Evolutionary conservation across 75 land plant species (phyloP).

Genomic region (Selaginella tamariscina): DNA sequence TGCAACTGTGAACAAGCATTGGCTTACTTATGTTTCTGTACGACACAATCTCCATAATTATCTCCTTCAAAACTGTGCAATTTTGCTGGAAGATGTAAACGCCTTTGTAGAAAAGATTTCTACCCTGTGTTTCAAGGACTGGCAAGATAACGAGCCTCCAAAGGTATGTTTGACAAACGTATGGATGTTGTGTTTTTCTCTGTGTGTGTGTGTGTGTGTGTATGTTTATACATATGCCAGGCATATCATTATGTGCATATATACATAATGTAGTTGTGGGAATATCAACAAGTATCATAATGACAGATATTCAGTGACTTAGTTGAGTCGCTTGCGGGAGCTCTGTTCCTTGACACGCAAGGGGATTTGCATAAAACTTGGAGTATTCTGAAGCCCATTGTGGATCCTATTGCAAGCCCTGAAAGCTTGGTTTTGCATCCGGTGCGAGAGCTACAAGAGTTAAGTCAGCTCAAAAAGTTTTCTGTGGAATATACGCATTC

Average conservation of each 20-base stretch:
- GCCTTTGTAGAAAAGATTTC: constrained; percentile 31
- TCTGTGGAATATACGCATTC: constrained; percentile 11
- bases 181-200: background rate
- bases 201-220: background rate
- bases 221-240: too few species aligned
- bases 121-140: constrained; percentile 22
- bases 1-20: constrained; percentile 53
- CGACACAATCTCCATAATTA: constrained; percentile 35
- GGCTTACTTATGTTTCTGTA: constrained; percentile 68
- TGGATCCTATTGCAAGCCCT: constrained; percentile 41
- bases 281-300: background rate
- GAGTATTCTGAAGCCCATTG: constrained; percentile 43
- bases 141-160: constrained; percentile 38
- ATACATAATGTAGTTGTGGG: background rate
- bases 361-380: constrained; percentile 49
- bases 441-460: constrained; percentile 60
- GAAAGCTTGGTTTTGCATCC: constrained; percentile 47
- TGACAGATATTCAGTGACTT: constrained; percentile 83
- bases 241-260: background rate
- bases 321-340: constrained; percentile 79
- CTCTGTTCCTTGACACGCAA: constrained; percentile 65
- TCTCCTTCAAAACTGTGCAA: constrained; percentile 32
- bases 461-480: constrained; percentile 47
- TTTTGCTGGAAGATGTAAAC: constrained; percentile 38
- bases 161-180: constrained; percentile 35